Evolutionary conservation across 2,329 filamentous ascomycete species (phyloP).

Genomic region (Diaporthe longicolla): DNA sequence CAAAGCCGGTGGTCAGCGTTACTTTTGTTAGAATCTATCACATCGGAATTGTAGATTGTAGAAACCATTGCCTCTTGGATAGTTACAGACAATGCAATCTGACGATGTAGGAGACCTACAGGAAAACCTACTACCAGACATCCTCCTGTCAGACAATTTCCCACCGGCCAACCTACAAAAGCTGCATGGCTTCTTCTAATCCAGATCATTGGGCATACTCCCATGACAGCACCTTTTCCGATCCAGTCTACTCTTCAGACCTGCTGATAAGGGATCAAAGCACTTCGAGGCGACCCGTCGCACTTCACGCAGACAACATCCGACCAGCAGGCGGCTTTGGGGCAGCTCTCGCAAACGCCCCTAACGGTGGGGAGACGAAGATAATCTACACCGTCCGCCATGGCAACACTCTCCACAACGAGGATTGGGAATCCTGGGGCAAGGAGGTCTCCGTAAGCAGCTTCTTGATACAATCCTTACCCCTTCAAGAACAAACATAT

Average conservation of each 20-base stretch:
- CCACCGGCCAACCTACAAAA: too few species aligned
- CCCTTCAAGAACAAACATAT: too few species aligned
- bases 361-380: not conserved
- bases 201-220: not conserved
- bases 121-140: too few species aligned
- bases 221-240: not conserved
- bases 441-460: conserved; percentile 15
- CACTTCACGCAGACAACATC: not conserved
- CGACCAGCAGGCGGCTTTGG: not conserved
- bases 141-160: too few species aligned
- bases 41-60: not conserved
- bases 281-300: not conserved
- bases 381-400: conserved; percentile 40
- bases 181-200: not conserved
- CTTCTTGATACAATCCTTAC: too few species aligned
- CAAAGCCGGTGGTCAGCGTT: too few species aligned
- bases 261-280: not conserved
- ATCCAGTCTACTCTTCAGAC: not conserved
- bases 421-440: conserved; percentile 12
- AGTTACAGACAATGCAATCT: not conserved
- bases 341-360: not conserved
- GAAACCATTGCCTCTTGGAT: not conserved
- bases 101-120: not conserved
- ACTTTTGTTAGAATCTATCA: not conserved
- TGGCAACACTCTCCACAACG: conserved; percentile 37